Evolutionary conservation across 305 asterid genomes (phyloP).

Genomic region (Nicotiana rustica): DNA sequence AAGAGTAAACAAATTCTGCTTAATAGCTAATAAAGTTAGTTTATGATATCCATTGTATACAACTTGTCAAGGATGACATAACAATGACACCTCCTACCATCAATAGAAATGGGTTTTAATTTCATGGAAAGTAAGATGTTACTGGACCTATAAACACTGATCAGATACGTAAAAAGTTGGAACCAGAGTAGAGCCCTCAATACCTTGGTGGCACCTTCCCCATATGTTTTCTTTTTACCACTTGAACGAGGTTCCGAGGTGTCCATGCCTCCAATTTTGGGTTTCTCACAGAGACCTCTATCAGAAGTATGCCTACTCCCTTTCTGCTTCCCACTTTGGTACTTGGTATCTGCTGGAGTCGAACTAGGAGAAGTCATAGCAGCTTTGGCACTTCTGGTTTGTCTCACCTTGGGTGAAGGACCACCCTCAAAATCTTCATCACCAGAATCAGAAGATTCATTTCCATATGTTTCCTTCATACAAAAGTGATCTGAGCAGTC

Average conservation of each 20-base stretch:
- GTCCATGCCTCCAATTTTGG: conserved; percentile 42
- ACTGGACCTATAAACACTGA: conserved; percentile 32
- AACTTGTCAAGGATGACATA: conserved; percentile 3
- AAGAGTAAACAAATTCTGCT: background rate
- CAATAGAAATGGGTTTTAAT: background rate
- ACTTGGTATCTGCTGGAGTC: conserved; percentile 44
- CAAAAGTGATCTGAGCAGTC: conserved; percentile 32
- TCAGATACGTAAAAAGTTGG: background rate
- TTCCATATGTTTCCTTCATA: conserved; percentile 80
- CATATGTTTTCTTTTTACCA: conserved; percentile 56
- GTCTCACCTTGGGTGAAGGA: conserved; percentile 59
- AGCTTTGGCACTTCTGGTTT: conserved; percentile 46
- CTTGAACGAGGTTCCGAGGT: conserved; percentile 52
- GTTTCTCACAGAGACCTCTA: conserved; percentile 41
- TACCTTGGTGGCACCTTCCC: conserved; percentile 78
- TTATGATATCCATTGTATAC: background rate
- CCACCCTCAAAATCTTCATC: conserved; percentile 84
- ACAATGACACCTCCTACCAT: background rate
- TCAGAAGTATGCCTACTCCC: conserved; percentile 42
- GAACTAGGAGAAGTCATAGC: conserved; percentile 41
- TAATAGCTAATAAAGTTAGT: conserved; percentile 22
- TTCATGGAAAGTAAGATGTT: conserved; percentile 5
- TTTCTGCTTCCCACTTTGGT: conserved; percentile 43
- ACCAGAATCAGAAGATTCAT: conserved; percentile 78
- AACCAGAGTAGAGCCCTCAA: conserved; percentile 28